These are phyloP conservation scores for Aspergillus conjunctus DNA, from an alignment of 495 filamentous ascomycete species.

Conservation along the genomic window DNA sequence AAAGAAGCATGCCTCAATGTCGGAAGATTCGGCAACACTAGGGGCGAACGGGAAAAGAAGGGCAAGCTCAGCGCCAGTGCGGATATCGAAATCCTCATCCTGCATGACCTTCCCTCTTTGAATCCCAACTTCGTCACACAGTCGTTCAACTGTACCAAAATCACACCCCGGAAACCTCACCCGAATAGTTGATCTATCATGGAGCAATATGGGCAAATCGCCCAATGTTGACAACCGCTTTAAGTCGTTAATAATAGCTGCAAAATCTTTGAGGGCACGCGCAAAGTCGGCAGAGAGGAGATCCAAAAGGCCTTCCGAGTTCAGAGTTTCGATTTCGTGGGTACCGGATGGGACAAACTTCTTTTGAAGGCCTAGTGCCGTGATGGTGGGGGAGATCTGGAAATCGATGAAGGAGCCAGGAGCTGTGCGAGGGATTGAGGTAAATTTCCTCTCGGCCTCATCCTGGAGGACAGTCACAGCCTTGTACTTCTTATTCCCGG, in stretches of 20 bases:
- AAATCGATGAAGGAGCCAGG: constrained; percentile 86
- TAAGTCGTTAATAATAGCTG: constrained; percentile 77
- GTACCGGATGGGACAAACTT: constrained; percentile 33
- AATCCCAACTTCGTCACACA: constrained; percentile 86
- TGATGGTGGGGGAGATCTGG: constrained; percentile 81
- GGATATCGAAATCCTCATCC: constrained; percentile 70
- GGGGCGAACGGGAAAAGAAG: constrained; percentile 86
- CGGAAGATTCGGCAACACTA: constrained; percentile 43
- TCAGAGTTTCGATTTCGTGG: constrained; percentile 55
- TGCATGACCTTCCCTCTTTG: constrained; percentile 74
- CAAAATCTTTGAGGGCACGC: constrained; percentile 79
- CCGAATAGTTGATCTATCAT: constrained; percentile 62
- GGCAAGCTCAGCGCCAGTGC: constrained; percentile 67
- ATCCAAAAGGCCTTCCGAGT: constrained; percentile 79
- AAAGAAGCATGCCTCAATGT: constrained; percentile 39
- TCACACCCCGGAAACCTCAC: constrained; percentile 93
- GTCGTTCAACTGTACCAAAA: constrained; percentile 73
- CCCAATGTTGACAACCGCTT: constrained; percentile 74
- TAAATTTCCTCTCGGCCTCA: constrained; percentile 63
- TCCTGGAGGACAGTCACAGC: constrained; percentile 70
- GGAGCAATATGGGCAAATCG: constrained; percentile 78
- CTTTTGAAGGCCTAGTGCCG: constrained; percentile 62
- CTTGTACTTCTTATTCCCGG: constrained; percentile 78
- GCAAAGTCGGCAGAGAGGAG: constrained; percentile 86
- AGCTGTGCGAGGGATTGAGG: constrained; percentile 51